phyloP scores from a whole-genome alignment of 1,284 basidiomycete species.

The Veloboletus limbatus region DNA sequence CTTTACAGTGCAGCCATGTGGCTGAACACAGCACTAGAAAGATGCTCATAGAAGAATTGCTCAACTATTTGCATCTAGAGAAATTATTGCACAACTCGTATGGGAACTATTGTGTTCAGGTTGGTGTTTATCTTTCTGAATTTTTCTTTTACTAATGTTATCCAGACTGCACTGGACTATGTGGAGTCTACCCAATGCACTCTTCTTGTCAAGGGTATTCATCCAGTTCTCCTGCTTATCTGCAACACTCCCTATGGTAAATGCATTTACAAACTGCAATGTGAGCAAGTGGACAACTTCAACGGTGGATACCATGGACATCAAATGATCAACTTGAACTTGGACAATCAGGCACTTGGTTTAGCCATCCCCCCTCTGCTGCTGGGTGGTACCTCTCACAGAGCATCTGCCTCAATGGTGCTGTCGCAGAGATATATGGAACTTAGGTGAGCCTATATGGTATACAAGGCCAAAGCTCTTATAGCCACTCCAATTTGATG shows the following conservation, averaged over 20 bases:
- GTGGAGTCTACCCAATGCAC: constrained; percentile 86
- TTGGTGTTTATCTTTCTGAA: constrained; percentile 30
- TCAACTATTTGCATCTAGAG: constrained; percentile 93
- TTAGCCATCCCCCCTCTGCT: constrained; percentile 37
- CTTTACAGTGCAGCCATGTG: constrained; percentile 87
- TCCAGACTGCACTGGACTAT: constrained; percentile 92
- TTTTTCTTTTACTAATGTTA: constrained; percentile 5
- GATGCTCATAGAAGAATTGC: constrained; percentile 92
- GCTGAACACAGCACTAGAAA: constrained; percentile 94
- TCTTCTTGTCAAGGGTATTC: constrained; percentile 88
- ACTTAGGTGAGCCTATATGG: constrained; percentile 60
- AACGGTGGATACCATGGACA: constrained; percentile 56
- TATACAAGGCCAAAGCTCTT: constrained; percentile 48
- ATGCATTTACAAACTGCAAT: constrained; percentile 94
- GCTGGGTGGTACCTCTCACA: constrained; percentile 56
- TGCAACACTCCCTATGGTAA: constrained; percentile 98
- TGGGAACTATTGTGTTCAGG: constrained; percentile 92
- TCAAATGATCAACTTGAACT: constrained; percentile 59
- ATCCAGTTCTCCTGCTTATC: constrained; percentile 91
- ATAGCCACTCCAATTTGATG: constrained; percentile 42
- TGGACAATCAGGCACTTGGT: constrained; percentile 55
- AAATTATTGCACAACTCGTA: constrained; percentile 94
- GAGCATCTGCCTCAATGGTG: constrained; percentile 49
- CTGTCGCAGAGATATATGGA: constrained; percentile 68
- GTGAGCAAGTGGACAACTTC: constrained; percentile 79